Percentiles rank a stretch among this genome's conserved stretches.
These are phyloP conservation scores for Sphagnum magellanicum DNA, from an alignment of 228 moss, liverwort and hornwort species.

Conservation along the genomic window DNA sequence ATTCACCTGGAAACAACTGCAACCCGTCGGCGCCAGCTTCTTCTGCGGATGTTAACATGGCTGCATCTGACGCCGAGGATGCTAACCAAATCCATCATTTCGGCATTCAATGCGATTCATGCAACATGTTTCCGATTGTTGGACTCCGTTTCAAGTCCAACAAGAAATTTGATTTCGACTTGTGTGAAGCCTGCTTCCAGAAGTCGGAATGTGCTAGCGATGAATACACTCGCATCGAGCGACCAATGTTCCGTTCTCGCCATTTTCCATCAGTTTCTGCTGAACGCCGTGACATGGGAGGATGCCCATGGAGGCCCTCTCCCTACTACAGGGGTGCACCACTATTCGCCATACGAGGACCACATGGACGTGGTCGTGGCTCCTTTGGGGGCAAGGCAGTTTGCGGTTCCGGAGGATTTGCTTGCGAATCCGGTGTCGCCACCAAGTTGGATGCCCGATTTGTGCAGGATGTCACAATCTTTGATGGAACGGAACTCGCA, in stretches of 20 bases:
- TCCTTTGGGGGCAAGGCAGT: slow-evolving; percentile 43
- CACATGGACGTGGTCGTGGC: slow-evolving; percentile 31
- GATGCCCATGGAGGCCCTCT: slow-evolving; percentile 53
- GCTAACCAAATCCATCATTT: slow-evolving; percentile 33
- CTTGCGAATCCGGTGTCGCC: slow-evolving; percentile 9
- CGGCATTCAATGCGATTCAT: slow-evolving; percentile 75
- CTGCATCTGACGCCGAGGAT: slow-evolving; percentile 16
- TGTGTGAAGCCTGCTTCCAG: slow-evolving; percentile 59
- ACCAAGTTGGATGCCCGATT: slow-evolving; percentile 87
- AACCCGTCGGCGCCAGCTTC: no score
- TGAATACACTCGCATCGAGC: slow-evolving; percentile 70
- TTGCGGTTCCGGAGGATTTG: slow-evolving; percentile 16
- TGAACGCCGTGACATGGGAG: slow-evolving; percentile 35
- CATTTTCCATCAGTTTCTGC: slow-evolving; percentile 33
- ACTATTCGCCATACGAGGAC: slow-evolving; percentile 33
- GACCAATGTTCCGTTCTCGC: slow-evolving; percentile 66
- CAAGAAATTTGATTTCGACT: slow-evolving; percentile 75
- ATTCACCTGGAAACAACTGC: no score
- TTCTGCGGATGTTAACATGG: no score
- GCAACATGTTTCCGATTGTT: slow-evolving; percentile 57
- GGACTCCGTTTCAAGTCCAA: slow-evolving; percentile 79
- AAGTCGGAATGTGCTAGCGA: slow-evolving; percentile 21
- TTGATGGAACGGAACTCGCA: slow-evolving; percentile 83
- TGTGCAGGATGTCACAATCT: slow-evolving; percentile 88
- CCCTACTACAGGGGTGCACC: slow-evolving; percentile 44